Evolutionary conservation across 306 rosid species (phyloP).

Genomic region (Inga leiocalycina): DNA sequence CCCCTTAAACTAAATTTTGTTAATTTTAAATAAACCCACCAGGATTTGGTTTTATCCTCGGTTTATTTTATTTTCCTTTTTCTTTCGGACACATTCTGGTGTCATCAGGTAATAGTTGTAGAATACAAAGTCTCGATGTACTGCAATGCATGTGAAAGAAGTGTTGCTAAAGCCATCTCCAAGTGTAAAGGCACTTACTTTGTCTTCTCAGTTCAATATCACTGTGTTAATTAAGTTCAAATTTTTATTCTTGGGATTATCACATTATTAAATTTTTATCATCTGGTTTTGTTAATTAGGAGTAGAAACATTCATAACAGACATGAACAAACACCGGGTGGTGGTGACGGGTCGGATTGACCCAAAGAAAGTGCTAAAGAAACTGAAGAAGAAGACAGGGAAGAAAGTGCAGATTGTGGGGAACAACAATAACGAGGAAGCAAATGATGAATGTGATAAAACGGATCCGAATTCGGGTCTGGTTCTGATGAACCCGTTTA

Average conservation of each 20-base stretch:
- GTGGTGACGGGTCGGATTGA: conserved; percentile 70
- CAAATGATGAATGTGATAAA: conserved; percentile 18
- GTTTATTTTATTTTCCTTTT: background rate
- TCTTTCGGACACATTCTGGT: background rate
- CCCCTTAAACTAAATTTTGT: background rate
- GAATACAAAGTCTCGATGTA: conserved; percentile 77
- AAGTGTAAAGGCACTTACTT: conserved; percentile 61
- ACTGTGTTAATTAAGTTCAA: background rate
- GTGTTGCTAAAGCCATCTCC: conserved; percentile 64
- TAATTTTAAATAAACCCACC: background rate
- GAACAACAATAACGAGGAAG: conserved; percentile 33
- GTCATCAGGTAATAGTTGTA: conserved; percentile 39
- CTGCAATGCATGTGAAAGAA: conserved; percentile 81
- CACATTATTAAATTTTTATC: background rate
- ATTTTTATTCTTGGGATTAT: background rate
- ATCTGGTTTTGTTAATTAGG: conserved; percentile 47
- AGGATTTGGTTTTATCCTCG: background rate
- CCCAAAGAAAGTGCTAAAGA: conserved; percentile 63
- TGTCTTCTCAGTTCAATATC: background rate
- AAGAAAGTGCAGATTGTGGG: conserved; percentile 65
- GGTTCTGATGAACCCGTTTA: conserved; percentile 21
- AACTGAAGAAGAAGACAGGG: conserved; percentile 64
- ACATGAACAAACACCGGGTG: conserved; percentile 61
- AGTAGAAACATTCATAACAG: conserved; percentile 68
- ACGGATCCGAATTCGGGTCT: background rate